Conservation (phyloP, 2,329 filamentous ascomycete genomes). For the Fusarium mexicanum region DNA sequence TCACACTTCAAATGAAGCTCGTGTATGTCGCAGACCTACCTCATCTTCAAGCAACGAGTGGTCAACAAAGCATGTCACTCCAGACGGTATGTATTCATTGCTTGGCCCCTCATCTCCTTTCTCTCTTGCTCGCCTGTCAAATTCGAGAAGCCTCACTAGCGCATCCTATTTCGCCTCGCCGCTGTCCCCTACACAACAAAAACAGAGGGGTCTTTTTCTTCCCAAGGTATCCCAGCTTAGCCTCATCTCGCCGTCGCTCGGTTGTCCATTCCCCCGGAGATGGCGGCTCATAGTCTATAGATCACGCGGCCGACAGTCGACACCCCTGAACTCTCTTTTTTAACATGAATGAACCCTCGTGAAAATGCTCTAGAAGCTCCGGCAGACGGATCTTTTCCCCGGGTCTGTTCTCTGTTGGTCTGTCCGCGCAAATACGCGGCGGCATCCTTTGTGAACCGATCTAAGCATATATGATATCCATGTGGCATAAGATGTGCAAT, state of each 20-base stretch:
- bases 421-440: background rate
- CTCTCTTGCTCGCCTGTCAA: slow-evolving; percentile 8
- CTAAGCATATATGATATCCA: slow-evolving; percentile 3
- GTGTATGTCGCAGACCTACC: slow-evolving; percentile 3
- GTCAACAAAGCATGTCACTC: slow-evolving; percentile 2
- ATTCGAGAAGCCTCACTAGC: slow-evolving; percentile 29
- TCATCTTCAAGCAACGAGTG: background rate
- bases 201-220: background rate
- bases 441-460: slow-evolving; percentile 14
- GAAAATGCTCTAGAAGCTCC: slow-evolving; percentile 36
- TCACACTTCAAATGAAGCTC: slow-evolving; percentile 11
- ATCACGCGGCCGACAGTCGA: slow-evolving; percentile 36
- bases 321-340: slow-evolving; percentile 29
- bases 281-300: slow-evolving; percentile 44
- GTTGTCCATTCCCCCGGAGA: slow-evolving; percentile 34
- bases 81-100: background rate
- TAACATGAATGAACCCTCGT: slow-evolving; percentile 33
- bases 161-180: slow-evolving; percentile 20
- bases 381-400: slow-evolving; percentile 32
- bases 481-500: slow-evolving; percentile 17
- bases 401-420: background rate
- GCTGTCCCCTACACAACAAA: slow-evolving; percentile 4
- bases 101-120: slow-evolving; percentile 20
- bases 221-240: slow-evolving; percentile 28
- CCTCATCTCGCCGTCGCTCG: slow-evolving; percentile 36